Percentiles rank a stretch among this genome's conserved stretches.
These are phyloP conservation scores for Colletotrichum sp. DNA, from an alignment of 2,329 filamentous ascomycete species.

Conservation along the genomic window DNA sequence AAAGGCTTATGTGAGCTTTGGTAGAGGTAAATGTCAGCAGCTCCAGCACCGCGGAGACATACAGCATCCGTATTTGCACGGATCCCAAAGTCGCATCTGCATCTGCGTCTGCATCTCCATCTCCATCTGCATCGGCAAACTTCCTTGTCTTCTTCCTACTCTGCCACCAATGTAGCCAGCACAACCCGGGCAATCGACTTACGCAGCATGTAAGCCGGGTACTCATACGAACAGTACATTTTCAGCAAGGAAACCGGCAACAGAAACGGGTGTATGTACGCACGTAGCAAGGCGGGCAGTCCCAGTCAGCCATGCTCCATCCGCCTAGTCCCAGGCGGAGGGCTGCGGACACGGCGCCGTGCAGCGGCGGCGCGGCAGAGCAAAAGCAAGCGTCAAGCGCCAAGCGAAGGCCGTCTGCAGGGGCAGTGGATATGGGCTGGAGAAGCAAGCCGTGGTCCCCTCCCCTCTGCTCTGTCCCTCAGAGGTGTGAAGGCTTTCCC, in stretches of 20 bases:
- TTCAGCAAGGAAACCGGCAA: background rate
- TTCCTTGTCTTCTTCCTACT: background rate
- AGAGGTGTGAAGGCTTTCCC: background rate
- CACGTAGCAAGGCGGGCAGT: background rate
- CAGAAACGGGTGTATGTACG: background rate
- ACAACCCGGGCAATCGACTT: background rate
- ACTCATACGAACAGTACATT: background rate
- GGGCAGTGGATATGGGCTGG: background rate
- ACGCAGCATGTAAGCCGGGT: background rate
- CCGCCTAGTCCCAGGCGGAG: background rate
- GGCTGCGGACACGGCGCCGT: background rate
- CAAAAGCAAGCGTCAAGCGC: slow-evolving; percentile 4
- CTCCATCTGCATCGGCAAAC: background rate
- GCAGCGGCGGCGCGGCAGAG: background rate
- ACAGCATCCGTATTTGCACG: background rate
- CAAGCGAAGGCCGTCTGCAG: slow-evolving; percentile 15
- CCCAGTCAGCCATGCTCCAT: background rate
- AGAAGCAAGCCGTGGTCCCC: background rate
- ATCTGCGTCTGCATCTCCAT: background rate
- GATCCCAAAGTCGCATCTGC: background rate
- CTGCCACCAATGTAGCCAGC: background rate
- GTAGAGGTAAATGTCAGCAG: background rate
- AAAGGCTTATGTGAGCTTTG: background rate
- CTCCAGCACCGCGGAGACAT: background rate
- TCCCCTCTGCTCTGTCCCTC: background rate